A percentile compares a stretch with the other conserved stretches of the same genome.
These are phyloP conservation scores for Alternaria sp. DNA, from an alignment of 2,329 filamentous ascomycete genomes.

Conservation along the genomic window DNA sequence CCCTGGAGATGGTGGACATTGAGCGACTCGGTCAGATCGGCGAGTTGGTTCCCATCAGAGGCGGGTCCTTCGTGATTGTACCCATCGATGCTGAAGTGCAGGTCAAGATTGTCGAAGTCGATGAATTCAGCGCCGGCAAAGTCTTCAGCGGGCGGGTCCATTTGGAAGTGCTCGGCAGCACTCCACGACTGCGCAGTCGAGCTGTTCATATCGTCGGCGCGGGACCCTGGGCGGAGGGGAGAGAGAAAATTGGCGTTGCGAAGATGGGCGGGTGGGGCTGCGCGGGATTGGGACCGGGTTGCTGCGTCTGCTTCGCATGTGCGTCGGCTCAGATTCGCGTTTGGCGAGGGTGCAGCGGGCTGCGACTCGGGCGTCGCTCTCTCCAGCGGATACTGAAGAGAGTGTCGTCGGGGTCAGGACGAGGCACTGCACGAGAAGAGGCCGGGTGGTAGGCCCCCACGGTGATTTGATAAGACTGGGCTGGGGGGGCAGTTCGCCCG, in stretches of 20 bases:
- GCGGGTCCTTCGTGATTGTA: slow-evolving; percentile 27
- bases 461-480: slow-evolving; percentile 23
- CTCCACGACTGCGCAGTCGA: slow-evolving; percentile 47
- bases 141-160: slow-evolving; percentile 51
- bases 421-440: slow-evolving; percentile 15
- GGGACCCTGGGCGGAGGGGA: slow-evolving; percentile 13
- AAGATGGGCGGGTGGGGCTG: slow-evolving; percentile 13
- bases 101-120: slow-evolving; percentile 46
- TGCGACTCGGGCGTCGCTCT: slow-evolving; percentile 3
- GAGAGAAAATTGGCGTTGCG: slow-evolving; percentile 15
- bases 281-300: slow-evolving; percentile 2
- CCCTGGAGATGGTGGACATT: slow-evolving; percentile 43
- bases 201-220: slow-evolving; percentile 42
- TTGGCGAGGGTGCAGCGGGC: neutral
- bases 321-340: neutral
- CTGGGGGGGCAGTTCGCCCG: slow-evolving; percentile 7
- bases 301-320: slow-evolving; percentile 8
- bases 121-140: slow-evolving; percentile 52
- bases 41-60: slow-evolving; percentile 34
- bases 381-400: slow-evolving; percentile 6
- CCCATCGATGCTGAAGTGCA: slow-evolving; percentile 38
- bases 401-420: slow-evolving; percentile 9
- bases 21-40: slow-evolving; percentile 41
- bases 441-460: slow-evolving; percentile 18
- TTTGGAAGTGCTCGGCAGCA: slow-evolving; percentile 47